These are phyloP conservation scores for Fusarium sp. DNA, from an alignment of 2,329 filamentous ascomycete genomes.

Conservation along the genomic window DNA sequence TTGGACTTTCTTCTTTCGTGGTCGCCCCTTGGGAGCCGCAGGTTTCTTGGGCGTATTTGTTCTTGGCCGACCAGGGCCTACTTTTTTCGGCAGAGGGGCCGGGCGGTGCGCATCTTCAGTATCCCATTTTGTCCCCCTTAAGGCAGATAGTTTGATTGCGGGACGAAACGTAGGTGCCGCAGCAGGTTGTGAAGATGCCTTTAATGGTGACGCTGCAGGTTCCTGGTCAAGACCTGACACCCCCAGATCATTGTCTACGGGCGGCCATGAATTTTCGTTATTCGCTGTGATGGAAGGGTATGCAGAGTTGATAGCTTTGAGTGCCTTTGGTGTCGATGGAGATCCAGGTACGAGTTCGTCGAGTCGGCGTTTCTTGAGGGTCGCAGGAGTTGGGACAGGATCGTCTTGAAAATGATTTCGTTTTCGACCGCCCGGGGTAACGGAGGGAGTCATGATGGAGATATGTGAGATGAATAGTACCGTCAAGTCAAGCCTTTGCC, in stretches of 20 bases:
- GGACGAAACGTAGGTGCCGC: constrained; percentile 45
- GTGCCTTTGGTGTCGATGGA: constrained; percentile 49
- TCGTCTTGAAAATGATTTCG: constrained; percentile 43
- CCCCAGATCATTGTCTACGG: constrained; percentile 15
- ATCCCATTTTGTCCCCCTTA: constrained; percentile 57
- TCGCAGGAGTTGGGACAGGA: constrained; percentile 44
- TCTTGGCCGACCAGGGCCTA: constrained; percentile 39
- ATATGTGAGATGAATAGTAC: background rate
- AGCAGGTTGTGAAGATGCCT: constrained; percentile 26
- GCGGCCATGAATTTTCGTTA: constrained; percentile 32
- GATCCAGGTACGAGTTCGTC: constrained; percentile 45
- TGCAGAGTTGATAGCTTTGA: constrained; percentile 51
- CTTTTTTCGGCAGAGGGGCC: constrained; percentile 40
- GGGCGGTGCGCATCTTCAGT: constrained; percentile 44
- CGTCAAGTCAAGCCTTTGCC: constrained; percentile 25
- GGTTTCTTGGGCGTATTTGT: constrained; percentile 42
- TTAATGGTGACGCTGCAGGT: constrained; percentile 19
- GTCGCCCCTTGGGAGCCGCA: constrained; percentile 33
- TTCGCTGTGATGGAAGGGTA: constrained; percentile 48
- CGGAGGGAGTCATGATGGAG: constrained; percentile 48
- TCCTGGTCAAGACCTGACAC: constrained; percentile 1
- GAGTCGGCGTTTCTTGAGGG: constrained; percentile 52
- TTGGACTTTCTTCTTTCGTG: constrained; percentile 42
- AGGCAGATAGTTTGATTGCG: constrained; percentile 54
- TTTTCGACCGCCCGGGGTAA: constrained; percentile 43